Conservation (phyloP, 306 rosid species). For the Quercus gilva region DNA sequence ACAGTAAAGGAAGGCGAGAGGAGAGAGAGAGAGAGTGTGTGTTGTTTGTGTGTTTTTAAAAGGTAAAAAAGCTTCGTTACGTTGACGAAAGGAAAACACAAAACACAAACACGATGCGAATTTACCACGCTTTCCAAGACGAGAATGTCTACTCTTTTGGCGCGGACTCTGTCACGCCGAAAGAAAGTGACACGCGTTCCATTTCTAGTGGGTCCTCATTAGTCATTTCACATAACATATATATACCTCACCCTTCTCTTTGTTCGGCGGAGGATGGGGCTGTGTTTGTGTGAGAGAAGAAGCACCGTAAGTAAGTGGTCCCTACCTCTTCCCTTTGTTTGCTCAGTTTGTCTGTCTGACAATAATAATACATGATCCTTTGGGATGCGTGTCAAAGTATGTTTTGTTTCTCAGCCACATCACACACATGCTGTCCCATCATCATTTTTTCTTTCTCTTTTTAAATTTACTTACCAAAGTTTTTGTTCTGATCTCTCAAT, state of each 20-base stretch:
- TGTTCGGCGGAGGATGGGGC: not conserved
- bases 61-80: slow-evolving; percentile 24
- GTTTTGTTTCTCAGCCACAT: not conserved
- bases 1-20: not conserved
- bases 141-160: slow-evolving; percentile 17
- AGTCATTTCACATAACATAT: not conserved
- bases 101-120: not conserved
- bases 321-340: not conserved
- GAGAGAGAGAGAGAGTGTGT: too few relatives aligned
- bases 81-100: slow-evolving; percentile 23
- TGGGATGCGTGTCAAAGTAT: not conserved
- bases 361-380: not conserved
- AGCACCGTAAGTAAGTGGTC: not conserved
- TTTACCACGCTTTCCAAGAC: slow-evolving; percentile 7
- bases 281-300: not conserved
- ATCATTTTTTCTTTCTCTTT: too few relatives aligned
- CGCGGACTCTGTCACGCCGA: slow-evolving; percentile 39
- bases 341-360: too few relatives aligned
- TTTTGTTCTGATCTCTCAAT: too few relatives aligned
- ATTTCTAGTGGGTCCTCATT: slow-evolving; percentile 40
- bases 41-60: too few relatives aligned
- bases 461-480: too few relatives aligned
- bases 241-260: not conserved
- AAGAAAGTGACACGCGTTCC: slow-evolving; percentile 44
- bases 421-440: not conserved